Percentiles rank a stretch among this genome's conserved stretches.
These are phyloP conservation scores for Syzygium oleosum DNA, from an alignment of 345 rosid genomes.

Conservation along the genomic window DNA sequence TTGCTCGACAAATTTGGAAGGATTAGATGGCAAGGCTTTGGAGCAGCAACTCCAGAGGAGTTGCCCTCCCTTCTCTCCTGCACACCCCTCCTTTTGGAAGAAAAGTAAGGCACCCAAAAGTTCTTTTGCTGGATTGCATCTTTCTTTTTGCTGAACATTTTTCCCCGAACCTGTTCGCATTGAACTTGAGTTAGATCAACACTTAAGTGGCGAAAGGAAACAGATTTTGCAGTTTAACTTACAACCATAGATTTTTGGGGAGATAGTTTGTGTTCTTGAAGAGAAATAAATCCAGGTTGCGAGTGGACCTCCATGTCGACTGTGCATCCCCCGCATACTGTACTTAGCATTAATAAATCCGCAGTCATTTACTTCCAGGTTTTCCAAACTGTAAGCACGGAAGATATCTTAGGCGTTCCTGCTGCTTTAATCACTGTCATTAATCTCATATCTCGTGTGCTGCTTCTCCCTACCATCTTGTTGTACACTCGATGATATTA, in stretches of 20 bases:
- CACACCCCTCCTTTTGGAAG: conserved; percentile 60
- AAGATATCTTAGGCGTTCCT: background rate
- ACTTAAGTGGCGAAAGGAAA: background rate
- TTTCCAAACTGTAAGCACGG: background rate
- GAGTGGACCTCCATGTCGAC: background rate
- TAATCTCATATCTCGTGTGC: background rate
- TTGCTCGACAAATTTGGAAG: conserved; percentile 73
- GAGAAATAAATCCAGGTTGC: background rate
- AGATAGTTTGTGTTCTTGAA: background rate
- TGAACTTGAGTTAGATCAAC: background rate
- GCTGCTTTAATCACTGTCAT: background rate
- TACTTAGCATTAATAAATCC: background rate
- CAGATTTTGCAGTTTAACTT: background rate
- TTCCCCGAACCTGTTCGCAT: background rate
- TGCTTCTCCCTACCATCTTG: background rate
- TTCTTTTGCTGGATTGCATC: background rate
- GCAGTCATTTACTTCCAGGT: background rate
- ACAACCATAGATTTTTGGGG: background rate
- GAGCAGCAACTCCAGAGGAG: conserved; percentile 64
- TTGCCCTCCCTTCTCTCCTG: conserved; percentile 67
- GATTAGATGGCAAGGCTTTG: conserved; percentile 95
- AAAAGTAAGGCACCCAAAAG: conserved; percentile 19
- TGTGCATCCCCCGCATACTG: background rate
- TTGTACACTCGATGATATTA: background rate
- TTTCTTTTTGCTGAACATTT: background rate